Conservation (phyloP, 2,329 filamentous ascomycete species). For the Pseudogymnoascus sp. region DNA sequence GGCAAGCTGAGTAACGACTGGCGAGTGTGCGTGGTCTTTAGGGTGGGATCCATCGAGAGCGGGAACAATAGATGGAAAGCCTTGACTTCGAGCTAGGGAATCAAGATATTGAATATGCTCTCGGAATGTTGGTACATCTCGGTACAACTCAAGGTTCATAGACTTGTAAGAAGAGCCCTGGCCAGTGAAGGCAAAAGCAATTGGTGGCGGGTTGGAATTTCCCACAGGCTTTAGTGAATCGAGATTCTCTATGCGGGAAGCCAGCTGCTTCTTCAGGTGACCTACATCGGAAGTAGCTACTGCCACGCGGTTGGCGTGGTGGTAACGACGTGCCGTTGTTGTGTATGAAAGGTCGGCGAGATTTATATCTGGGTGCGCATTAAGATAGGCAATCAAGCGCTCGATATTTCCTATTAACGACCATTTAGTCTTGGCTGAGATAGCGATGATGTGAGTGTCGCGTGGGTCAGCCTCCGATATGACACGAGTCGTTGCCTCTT, state of each 20-base stretch:
- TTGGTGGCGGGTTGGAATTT: neutral
- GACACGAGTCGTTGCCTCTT: constrained; percentile 22
- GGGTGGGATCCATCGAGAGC: constrained; percentile 38
- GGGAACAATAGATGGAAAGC: constrained; percentile 25
- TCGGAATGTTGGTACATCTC: constrained; percentile 25
- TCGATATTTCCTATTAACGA: constrained; percentile 15
- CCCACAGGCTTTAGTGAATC: constrained; percentile 10
- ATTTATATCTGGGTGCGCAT: constrained; percentile 13
- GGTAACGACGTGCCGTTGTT: constrained; percentile 40
- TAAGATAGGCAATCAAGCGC: constrained; percentile 14
- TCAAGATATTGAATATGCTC: constrained; percentile 22
- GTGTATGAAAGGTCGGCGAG: constrained; percentile 19
- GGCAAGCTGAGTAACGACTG: constrained; percentile 45
- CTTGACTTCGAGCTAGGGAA: constrained; percentile 19
- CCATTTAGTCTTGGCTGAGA: constrained; percentile 37
- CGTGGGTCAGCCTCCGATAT: constrained; percentile 32
- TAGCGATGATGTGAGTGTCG: constrained; percentile 33
- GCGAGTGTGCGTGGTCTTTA: constrained; percentile 37
- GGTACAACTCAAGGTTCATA: constrained; percentile 38
- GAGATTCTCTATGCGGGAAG: neutral
- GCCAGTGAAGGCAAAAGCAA: constrained; percentile 15
- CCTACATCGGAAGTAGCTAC: constrained; percentile 34
- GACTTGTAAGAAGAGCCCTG: constrained; percentile 34
- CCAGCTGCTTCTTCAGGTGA: constrained; percentile 12
- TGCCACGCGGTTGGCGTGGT: constrained; percentile 48